Conservation (phyloP, 768 basidiomycete genomes). For the Tulasnella calospora region DNA sequence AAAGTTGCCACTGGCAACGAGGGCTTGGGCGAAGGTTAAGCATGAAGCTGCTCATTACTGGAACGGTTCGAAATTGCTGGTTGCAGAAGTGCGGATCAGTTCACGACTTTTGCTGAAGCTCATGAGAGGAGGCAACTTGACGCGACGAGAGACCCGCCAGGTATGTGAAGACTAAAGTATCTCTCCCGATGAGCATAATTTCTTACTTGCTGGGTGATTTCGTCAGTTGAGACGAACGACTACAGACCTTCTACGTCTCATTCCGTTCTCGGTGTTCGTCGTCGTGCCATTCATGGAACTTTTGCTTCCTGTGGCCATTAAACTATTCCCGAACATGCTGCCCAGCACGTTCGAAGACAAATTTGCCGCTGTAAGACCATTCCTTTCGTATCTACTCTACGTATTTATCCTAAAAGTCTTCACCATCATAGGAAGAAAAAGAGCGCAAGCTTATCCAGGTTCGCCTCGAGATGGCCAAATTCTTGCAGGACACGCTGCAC, state of each 20-base stretch:
- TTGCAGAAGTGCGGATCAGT: conserved; percentile 90
- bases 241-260: conserved; percentile 82
- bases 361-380: conserved; percentile 68
- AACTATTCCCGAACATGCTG: conserved; percentile 97
- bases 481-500: conserved; percentile 93
- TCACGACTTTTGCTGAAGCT: conserved; percentile 85
- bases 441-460: conserved; percentile 91
- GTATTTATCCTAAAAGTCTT: background rate
- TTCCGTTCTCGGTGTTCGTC: conserved; percentile 92
- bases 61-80: conserved; percentile 91
- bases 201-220: background rate
- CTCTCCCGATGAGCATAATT: background rate
- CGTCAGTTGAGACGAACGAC: conserved; percentile 87
- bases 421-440: conserved; percentile 75
- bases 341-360: conserved; percentile 98
- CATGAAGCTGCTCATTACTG: conserved; percentile 96
- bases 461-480: conserved; percentile 97
- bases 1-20: conserved; percentile 36
- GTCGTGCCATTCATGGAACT: conserved; percentile 99
- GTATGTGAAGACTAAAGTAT: conserved; percentile 40
- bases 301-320: conserved; percentile 89
- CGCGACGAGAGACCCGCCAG: conserved; percentile 90
- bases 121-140: conserved; percentile 83
- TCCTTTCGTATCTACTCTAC: background rate
- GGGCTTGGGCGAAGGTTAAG: conserved; percentile 90